These are phyloP conservation scores for Nissolia schottii DNA, from an alignment of 306 rosid genomes.

Conservation along the genomic window DNA sequence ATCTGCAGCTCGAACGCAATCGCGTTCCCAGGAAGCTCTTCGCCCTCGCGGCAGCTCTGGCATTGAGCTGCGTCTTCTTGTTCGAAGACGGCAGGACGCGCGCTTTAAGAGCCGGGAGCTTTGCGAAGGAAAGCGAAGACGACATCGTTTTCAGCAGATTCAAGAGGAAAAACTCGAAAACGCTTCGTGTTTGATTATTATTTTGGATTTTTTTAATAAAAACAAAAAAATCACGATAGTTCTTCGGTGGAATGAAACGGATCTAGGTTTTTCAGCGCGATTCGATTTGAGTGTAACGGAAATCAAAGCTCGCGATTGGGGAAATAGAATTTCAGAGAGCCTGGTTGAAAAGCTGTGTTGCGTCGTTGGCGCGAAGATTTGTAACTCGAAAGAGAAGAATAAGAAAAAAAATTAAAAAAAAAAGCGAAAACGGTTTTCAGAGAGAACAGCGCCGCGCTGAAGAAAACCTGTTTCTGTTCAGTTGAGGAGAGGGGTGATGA, in stretches of 20 bases:
- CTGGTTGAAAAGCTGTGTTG: no score
- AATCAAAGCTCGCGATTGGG: neutral
- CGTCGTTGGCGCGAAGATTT: neutral
- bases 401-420: no score
- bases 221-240: neutral
- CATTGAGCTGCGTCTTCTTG: slow-evolving; percentile 24
- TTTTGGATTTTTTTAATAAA: neutral
- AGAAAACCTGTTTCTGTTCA: neutral
- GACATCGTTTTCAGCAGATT: slow-evolving; percentile 39
- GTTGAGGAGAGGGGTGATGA: neutral
- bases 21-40: slow-evolving; percentile 53
- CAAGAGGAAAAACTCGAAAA: neutral
- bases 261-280: neutral
- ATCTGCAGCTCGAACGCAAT: slow-evolving; percentile 35
- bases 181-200: neutral
- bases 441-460: neutral
- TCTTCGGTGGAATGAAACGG: neutral
- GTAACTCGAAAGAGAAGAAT: no score
- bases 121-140: slow-evolving; percentile 35
- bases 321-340: no score
- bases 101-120: slow-evolving; percentile 22
- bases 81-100: slow-evolving; percentile 6
- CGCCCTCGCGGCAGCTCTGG: slow-evolving; percentile 29
- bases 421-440: neutral
- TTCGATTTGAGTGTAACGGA: neutral